Base-by-base conservation (phyloP, 495 filamentous ascomycete species). In the Massariosphaeria phaeospora region DNA sequence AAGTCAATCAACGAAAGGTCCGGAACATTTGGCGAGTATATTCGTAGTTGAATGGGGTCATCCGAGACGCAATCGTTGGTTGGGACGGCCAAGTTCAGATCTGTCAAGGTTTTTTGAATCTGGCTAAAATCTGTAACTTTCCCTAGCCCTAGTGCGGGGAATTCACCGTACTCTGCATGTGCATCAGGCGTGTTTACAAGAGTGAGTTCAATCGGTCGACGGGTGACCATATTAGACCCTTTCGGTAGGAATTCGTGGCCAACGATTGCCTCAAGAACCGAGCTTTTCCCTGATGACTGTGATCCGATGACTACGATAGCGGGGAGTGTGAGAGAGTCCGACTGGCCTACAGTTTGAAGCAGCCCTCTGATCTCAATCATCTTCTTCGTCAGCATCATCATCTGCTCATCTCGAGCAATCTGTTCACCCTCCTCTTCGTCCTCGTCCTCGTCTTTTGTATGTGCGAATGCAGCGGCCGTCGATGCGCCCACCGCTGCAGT, bases 361-460 rank as follows among this genome's bases (percentile, higher is more conserved):
- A 99, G 89, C 57, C 84, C 89, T 56, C 94, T 75, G 46, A 99
- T 97, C 69, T 99, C 91, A 65, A 99, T 99, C 93, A 99, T 99
- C 70, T 95, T 95, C 72, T 91, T 91, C 0, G 93, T 99, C 68
- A 99, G 75, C 59, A 95, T 75, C 93, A 99, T 99, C 91, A 99
- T 99, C 69, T 99, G 93, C 64, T 99, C 93, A 65, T 99, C 91
- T 63, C 85, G 81, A 3, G 90, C 86, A 48, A 73, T 72, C 61
- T 87, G 77, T 41, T 78, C 77, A 11, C 44, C 61, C 17, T 57
- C 29, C 8, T 34, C 45, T 15, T 57, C 46, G 11, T 52, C 27
- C 5, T 57, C 63, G 25, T 86, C 78, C 23, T 95, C 89, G 9
- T 81, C 75, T 2, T 81, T 76, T 54, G 84, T 72, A 27, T 86